These are phyloP conservation scores for Articulospora tetracladia DNA, from an alignment of 495 filamentous ascomycete genomes.

Conservation along the genomic window DNA sequence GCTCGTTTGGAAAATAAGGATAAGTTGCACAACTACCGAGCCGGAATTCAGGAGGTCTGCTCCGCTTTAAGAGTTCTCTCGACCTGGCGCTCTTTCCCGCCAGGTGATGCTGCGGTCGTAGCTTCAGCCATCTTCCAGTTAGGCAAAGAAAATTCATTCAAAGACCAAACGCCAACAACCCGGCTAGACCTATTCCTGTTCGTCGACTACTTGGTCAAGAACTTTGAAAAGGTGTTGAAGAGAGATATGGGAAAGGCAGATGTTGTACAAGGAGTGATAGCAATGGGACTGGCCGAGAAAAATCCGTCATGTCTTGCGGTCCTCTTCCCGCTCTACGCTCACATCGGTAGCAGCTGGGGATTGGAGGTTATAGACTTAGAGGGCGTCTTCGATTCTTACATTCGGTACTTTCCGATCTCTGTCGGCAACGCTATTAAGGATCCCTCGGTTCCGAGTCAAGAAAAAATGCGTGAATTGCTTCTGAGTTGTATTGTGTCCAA, in stretches of 20 bases:
- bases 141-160: slow-evolving; percentile 30
- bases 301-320: slow-evolving; percentile 44
- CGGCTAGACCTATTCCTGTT: slow-evolving; percentile 45
- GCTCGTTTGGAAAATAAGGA: slow-evolving; percentile 15
- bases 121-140: slow-evolving; percentile 12
- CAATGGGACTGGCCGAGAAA: slow-evolving; percentile 32
- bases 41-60: slow-evolving; percentile 5
- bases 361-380: not conserved
- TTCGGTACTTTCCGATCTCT: slow-evolving; percentile 49
- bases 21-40: not conserved
- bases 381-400: slow-evolving; percentile 33
- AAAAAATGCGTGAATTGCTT: slow-evolving; percentile 42
- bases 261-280: slow-evolving; percentile 13
- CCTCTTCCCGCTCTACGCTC: slow-evolving; percentile 40
- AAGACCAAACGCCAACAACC: slow-evolving; percentile 36
- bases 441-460: slow-evolving; percentile 40
- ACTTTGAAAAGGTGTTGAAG: not conserved
- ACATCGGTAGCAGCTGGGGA: slow-evolving; percentile 33
- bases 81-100: slow-evolving; percentile 6
- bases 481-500: slow-evolving; percentile 44
- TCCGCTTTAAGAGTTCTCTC: not conserved
- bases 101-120: slow-evolving; percentile 8
- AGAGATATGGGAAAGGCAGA: slow-evolving; percentile 4
- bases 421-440: slow-evolving; percentile 31
- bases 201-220: slow-evolving; percentile 34